Base-by-base conservation (phyloP, 768 basidiomycete species). In the Lactarius psammicola region DNA sequence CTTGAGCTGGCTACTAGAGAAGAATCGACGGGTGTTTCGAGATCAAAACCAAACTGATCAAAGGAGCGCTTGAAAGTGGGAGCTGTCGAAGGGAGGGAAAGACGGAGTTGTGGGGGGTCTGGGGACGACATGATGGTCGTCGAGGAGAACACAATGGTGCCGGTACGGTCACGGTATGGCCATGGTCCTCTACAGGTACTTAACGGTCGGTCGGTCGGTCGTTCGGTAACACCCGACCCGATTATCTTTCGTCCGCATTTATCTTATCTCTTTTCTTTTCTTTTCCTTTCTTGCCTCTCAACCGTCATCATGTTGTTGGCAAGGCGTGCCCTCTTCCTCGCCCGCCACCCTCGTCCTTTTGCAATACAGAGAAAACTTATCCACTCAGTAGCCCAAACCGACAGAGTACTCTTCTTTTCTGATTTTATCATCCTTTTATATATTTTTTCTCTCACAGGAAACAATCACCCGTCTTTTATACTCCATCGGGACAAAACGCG, bases 381-480 rank as follows among this genome's bases (percentile, higher is more conserved):
- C 60, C 86, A 87, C 71, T 83, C 84, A 68, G 81, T 83, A 65
- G 86, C 87, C 10, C 89, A 91, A 74, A 88, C 89, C 7, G 89
- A 92, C 78, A 79, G 89, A 72, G 89, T 90, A 60, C 38, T 68
- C 46, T 36, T 51, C 17, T n/a, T 49, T 38, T 9, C 33, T 28
- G 30, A 31, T 54, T 20, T 53, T 59, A 56, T 33, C 30, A 30
- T 23, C 51, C 69, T 62, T n/a, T 28, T 34, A 53, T 57, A 42
- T 59, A 13, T 11, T 34, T 62, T 34, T 59, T 20, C 4, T 36
- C 59, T 31, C 23, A 7, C 72, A 96, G 95, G 97, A 99, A 74
- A 98, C 96, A 2, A 98, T 99, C 72, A 95, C 94, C 60, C 90
- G 97, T 55, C 82, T 99, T 15, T 84, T 99, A 44, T 98, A 98